Evolutionary conservation across 176 grass and related monocot genomes (phyloP).

Genomic region (Aegilops bicornis): DNA sequence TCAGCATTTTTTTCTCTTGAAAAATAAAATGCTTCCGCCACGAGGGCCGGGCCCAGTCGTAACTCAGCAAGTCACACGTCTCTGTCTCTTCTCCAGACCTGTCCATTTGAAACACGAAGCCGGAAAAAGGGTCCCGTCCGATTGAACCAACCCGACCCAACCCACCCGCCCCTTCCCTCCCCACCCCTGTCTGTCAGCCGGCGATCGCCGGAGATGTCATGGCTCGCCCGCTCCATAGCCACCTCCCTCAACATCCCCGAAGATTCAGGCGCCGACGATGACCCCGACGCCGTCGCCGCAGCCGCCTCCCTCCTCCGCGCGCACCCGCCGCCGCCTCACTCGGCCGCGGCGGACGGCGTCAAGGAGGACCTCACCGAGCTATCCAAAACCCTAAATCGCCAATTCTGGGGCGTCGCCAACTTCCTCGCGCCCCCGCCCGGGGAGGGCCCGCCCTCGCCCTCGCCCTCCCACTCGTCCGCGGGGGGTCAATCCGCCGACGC

Average conservation of each 20-base stretch:
- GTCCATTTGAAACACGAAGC: slow-evolving; percentile 53
- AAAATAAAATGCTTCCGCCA: too few relatives aligned
- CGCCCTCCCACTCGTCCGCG: slow-evolving; percentile 1
- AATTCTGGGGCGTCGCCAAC: slow-evolving; percentile 80
- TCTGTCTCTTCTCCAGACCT: slow-evolving; percentile 10
- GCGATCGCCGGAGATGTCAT: slow-evolving; percentile 70
- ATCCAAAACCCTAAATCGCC: slow-evolving; percentile 71
- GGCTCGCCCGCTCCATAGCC: slow-evolving; percentile 79
- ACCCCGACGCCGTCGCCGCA: slow-evolving; percentile 17
- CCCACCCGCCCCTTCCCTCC: neutral
- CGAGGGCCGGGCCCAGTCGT: slow-evolving; percentile 12
- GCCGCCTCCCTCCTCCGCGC: neutral
- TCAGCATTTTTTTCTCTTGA: too few relatives aligned
- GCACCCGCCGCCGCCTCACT: slow-evolving; percentile 31
- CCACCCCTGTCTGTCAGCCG: slow-evolving; percentile 22
- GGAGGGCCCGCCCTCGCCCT: slow-evolving; percentile 26
- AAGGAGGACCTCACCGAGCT: slow-evolving; percentile 92
- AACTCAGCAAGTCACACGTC: slow-evolving; percentile 42
- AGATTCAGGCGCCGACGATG: slow-evolving; percentile 37
- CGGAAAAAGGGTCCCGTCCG: neutral
- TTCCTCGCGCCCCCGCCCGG: slow-evolving; percentile 75
- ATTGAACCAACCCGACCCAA: slow-evolving; percentile 26
- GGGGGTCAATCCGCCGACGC: neutral
- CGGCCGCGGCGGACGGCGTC: slow-evolving; percentile 55
- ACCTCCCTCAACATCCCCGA: slow-evolving; percentile 62